Evolutionary conservation across 2,329 filamentous ascomycete genomes (phyloP).

Genomic region (Alternaria triticina): DNA sequence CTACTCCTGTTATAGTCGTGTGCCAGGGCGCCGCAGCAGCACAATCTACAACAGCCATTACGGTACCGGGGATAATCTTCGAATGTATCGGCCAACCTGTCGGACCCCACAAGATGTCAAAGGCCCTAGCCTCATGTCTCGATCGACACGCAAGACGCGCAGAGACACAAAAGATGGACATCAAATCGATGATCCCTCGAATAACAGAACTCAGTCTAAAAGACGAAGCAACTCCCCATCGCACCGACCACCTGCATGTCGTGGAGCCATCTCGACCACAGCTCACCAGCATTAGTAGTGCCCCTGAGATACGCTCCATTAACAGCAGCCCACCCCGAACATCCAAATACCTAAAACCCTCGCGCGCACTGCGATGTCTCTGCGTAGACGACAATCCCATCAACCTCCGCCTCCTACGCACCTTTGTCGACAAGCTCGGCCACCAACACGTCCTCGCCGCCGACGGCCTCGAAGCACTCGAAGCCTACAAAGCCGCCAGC

Average conservation of each 20-base stretch:
- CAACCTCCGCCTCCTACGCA: slow-evolving; percentile 47
- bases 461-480: slow-evolving; percentile 48
- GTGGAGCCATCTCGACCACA: slow-evolving; percentile 29
- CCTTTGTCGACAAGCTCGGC: slow-evolving; percentile 45
- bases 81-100: slow-evolving; percentile 47
- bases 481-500: slow-evolving; percentile 31
- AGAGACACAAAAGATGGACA: slow-evolving; percentile 14
- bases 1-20: slow-evolving; percentile 41
- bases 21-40: slow-evolving; percentile 45
- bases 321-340: slow-evolving; percentile 23
- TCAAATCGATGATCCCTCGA: slow-evolving; percentile 18
- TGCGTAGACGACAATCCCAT: slow-evolving; percentile 51
- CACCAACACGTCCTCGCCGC: slow-evolving; percentile 42
- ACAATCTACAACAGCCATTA: slow-evolving; percentile 44
- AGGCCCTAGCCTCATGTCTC: slow-evolving; percentile 43
- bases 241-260: slow-evolving; percentile 8
- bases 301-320: slow-evolving; percentile 38
- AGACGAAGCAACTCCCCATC: slow-evolving; percentile 31
- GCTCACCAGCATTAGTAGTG: slow-evolving; percentile 37
- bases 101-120: slow-evolving; percentile 49
- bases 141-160: slow-evolving; percentile 36
- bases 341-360: slow-evolving; percentile 19
- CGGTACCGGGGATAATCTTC: slow-evolving; percentile 42
- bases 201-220: slow-evolving; percentile 34
- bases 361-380: slow-evolving; percentile 39